Base-by-base conservation (phyloP, 1,139 yeast genomes). In the Hyphopichia burtonii region DNA sequence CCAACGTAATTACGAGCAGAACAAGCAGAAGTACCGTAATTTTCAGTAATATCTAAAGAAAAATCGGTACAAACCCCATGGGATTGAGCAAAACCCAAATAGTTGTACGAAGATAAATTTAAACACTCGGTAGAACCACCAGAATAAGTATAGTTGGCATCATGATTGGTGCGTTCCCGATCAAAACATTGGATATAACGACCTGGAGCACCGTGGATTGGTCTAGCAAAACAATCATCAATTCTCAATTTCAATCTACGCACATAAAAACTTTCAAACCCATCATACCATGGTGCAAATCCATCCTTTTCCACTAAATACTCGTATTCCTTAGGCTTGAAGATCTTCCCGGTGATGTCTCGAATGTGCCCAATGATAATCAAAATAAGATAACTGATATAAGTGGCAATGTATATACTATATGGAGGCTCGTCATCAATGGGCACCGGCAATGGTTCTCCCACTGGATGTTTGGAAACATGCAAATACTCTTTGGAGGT, bases 141-240 rank as follows among this genome's bases (percentile, higher is more conserved):
- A 37, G 89, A 80, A 58, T 85, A 87, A 33, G 78, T 73, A 59
- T 78, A 88, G 50, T 71, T 70, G 50, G 63, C 74, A 58, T 80
- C 78, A 55, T 79, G 77, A 49, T 85, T 84, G 35, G 74, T 71
- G 14, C 91, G 75, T 33, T 73, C 70, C 52, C 99, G 80, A 54
- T 89, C 91, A 55, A 85, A 82, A 54, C 96, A 83, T 44, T 83
- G 79, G 55, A 93, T 83, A 55, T 74, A 84, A 62, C 99, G 80
- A 19, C 99, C 99, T 1, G 99, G 99, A 27, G 93, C 99, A 34
- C 98, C 98, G 46, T 88, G 86, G 27, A 95, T 88, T 30, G 97
- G 97, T 60, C 97, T 82, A 4, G 95, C 89, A 65, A 93, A 93
- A 63, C 97, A 90, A 64, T 93, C 98, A 58, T 87, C 96, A 49